Evolutionary conservation across 208 protist genomes (phyloP).

Genomic region (Trypanosoma platydactyli): DNA sequence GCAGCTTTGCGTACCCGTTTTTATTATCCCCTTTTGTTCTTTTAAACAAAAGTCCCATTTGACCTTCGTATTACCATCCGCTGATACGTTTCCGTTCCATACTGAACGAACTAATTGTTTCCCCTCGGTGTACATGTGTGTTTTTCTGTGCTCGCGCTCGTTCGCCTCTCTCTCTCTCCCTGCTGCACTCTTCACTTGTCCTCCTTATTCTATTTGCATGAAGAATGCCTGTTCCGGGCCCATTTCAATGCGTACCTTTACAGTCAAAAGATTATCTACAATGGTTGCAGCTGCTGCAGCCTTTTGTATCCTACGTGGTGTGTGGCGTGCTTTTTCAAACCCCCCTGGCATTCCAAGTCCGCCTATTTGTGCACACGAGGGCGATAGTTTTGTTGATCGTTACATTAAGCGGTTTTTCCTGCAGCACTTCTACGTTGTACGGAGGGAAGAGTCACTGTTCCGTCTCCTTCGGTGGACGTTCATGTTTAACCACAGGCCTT

Average conservation of each 20-base stretch:
- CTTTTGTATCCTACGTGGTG: slow-evolving; percentile 22
- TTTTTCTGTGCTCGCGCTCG: too few relatives aligned
- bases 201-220: too few relatives aligned
- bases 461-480: slow-evolving; percentile 41
- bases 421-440: slow-evolving; percentile 57
- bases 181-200: too few relatives aligned
- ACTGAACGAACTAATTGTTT: too few relatives aligned
- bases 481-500: slow-evolving; percentile 47
- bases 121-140: background rate
- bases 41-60: slow-evolving; percentile 15
- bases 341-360: slow-evolving; percentile 46
- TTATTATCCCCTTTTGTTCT: background rate
- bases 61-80: background rate
- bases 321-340: slow-evolving; percentile 30
- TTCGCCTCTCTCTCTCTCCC: too few relatives aligned
- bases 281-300: slow-evolving; percentile 14
- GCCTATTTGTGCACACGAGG: slow-evolving; percentile 33
- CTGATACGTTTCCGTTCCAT: background rate
- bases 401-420: slow-evolving; percentile 50
- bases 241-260: slow-evolving; percentile 5
- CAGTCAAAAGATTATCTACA: slow-evolving; percentile 10
- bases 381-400: slow-evolving; percentile 35
- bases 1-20: background rate
- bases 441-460: slow-evolving; percentile 42
- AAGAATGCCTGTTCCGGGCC: too few relatives aligned